These are phyloP conservation scores for Tetrahymena elliotti DNA, from an alignment of 73 alveolate species.

Conservation along the genomic window DNA sequence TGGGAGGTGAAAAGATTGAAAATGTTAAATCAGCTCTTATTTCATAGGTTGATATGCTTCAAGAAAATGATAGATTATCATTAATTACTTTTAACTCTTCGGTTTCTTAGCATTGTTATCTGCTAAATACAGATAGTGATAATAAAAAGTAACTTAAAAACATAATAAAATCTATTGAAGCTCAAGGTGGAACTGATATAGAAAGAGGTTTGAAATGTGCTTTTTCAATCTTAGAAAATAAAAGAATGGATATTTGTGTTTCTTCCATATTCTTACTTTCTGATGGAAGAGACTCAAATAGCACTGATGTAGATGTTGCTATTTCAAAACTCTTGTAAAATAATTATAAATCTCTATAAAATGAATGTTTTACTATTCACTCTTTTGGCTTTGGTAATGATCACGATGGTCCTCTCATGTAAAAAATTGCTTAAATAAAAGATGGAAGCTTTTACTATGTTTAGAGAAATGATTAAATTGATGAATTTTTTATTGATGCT, in stretches of 20 bases:
- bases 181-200: conserved; percentile 68
- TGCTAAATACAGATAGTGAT: conserved; percentile 25
- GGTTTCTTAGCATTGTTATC: conserved; percentile 7
- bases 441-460: conserved; percentile 67
- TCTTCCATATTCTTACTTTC: conserved; percentile 55
- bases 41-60: not conserved
- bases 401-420: conserved; percentile 60
- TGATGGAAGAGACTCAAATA: conserved; percentile 76
- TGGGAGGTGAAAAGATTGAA: not conserved
- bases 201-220: conserved; percentile 52
- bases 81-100: not conserved
- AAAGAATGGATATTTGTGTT: conserved; percentile 34
- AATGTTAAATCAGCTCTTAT: not conserved
- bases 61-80: not conserved
- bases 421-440: conserved; percentile 48
- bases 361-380: conserved; percentile 57
- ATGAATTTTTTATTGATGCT: conserved; percentile 37
- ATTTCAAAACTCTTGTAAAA: conserved; percentile 9
- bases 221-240: conserved; percentile 38
- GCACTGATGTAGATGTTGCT: not conserved
- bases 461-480: not conserved
- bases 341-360: too few relatives aligned
- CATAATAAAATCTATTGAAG: conserved; percentile 24
- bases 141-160: conserved; percentile 26
- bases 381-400: conserved; percentile 72